Evolutionary conservation across 345 rosid species (phyloP).

Genomic region (Acer negundo): DNA sequence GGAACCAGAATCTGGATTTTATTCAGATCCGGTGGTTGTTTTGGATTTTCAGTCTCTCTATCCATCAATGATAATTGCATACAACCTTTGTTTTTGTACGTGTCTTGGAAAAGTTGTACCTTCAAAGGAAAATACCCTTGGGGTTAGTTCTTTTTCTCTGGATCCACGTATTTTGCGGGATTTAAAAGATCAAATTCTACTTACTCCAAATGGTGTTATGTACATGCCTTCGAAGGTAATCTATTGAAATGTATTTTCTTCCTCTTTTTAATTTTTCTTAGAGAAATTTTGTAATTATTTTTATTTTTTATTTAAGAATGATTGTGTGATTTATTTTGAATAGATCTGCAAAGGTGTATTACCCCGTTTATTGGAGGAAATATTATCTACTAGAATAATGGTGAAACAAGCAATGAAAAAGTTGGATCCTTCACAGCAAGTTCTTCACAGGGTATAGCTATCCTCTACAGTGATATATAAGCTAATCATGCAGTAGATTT

Average conservation of each 20-base stretch:
- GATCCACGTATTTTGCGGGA: slow-evolving; percentile 54
- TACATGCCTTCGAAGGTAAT: slow-evolving; percentile 80
- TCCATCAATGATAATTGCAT: slow-evolving; percentile 97
- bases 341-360: slow-evolving; percentile 82
- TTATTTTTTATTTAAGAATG: background rate
- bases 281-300: background rate
- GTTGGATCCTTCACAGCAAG: slow-evolving; percentile 70
- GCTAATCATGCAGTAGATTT: background rate
- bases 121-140: slow-evolving; percentile 68
- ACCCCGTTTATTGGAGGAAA: slow-evolving; percentile 90
- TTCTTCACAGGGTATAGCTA: slow-evolving; percentile 79
- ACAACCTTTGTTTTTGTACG: slow-evolving; percentile 92
- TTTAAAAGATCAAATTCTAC: slow-evolving; percentile 60
- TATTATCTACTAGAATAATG: slow-evolving; percentile 92
- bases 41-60: slow-evolving; percentile 98
- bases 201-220: slow-evolving; percentile 84
- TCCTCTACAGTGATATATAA: background rate
- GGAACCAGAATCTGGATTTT: slow-evolving; percentile 98
- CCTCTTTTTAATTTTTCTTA: background rate
- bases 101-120: slow-evolving; percentile 83
- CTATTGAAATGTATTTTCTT: background rate
- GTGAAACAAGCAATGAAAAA: slow-evolving; percentile 90
- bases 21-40: slow-evolving; percentile 89
- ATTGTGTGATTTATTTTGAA: background rate
- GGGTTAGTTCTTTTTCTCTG: slow-evolving; percentile 73